Evolutionary conservation across 2,329 filamentous ascomycete species (phyloP).

Genomic region (Endocalyx cinctus): DNA sequence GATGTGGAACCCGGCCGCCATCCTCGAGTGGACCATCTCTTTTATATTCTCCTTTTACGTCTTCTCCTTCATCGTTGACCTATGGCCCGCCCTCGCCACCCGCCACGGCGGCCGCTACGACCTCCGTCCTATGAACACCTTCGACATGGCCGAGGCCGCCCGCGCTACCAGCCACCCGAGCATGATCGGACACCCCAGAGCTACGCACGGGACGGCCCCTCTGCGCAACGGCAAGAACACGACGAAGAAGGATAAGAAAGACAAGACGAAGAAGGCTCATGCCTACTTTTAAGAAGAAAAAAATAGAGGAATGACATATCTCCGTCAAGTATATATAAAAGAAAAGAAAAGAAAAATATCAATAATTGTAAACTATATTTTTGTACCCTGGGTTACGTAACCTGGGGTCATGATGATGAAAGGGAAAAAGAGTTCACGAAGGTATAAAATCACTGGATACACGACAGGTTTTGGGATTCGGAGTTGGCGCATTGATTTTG

Average conservation of each 20-base stretch:
- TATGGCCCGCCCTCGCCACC: conserved; percentile 70
- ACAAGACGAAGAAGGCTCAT: neutral
- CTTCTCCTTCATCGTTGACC: conserved; percentile 80
- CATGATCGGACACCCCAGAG: conserved; percentile 8
- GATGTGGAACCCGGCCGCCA: conserved; percentile 62
- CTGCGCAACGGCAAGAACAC: too few relatives aligned
- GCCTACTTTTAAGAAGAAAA: too few relatives aligned
- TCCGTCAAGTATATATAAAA: neutral
- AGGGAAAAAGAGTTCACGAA: too few relatives aligned
- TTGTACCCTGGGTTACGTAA: too few relatives aligned
- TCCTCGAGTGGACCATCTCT: conserved; percentile 75
- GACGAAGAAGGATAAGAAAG: neutral
- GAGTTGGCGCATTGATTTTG: too few relatives aligned
- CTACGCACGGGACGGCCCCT: too few relatives aligned
- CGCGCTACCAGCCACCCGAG: conserved; percentile 12
- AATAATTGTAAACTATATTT: too few relatives aligned
- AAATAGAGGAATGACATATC: neutral
- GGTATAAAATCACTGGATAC: too few relatives aligned
- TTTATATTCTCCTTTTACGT: conserved; percentile 87
- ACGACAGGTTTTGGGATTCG: too few relatives aligned
- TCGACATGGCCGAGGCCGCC: conserved; percentile 22
- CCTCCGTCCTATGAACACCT: conserved; percentile 16
- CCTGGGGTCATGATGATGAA: too few relatives aligned
- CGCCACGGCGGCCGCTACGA: conserved; percentile 16
- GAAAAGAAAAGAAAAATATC: too few relatives aligned